These are phyloP conservation scores for Exophiala bonariae DNA, from an alignment of 2,329 filamentous ascomycete species.

Conservation along the genomic window DNA sequence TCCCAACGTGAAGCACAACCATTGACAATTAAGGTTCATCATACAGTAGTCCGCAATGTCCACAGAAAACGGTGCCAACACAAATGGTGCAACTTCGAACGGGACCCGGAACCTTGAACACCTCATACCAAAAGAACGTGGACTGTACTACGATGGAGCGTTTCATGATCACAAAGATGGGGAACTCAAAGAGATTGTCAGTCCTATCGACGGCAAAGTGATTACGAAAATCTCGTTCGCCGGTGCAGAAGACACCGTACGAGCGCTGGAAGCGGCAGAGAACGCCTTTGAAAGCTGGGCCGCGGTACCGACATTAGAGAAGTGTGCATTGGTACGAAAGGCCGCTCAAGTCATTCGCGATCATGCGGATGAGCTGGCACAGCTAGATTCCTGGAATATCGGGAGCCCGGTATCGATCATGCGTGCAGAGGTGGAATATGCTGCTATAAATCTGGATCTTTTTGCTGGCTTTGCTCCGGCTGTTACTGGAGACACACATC, in stretches of 20 bases:
- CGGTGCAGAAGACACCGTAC: conserved; percentile 24
- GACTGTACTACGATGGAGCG: conserved; percentile 28
- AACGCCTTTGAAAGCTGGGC: conserved; percentile 29
- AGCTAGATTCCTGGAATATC: conserved; percentile 34
- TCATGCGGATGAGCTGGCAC: conserved; percentile 28
- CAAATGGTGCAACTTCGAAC: too few species aligned
- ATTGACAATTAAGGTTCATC: too few species aligned
- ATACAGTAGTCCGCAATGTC: too few species aligned
- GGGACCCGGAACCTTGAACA: conserved; percentile 11
- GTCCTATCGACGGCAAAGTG: conserved; percentile 28
- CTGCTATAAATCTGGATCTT: conserved; percentile 26
- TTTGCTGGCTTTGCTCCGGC: conserved; percentile 31
- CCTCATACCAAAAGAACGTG: conserved; percentile 24
- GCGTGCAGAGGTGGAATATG: conserved; percentile 26
- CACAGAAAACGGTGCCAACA: too few species aligned
- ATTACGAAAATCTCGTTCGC: conserved; percentile 28
- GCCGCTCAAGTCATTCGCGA: conserved; percentile 32
- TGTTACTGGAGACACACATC: conserved; percentile 30
- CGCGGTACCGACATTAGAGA: conserved; percentile 26
- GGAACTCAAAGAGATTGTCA: conserved; percentile 27
- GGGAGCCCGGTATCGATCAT: conserved; percentile 32
- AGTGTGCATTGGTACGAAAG: conserved; percentile 28
- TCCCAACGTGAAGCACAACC: too few species aligned
- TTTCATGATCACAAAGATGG: conserved; percentile 25
- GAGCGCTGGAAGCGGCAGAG: conserved; percentile 28